These are phyloP conservation scores for Syzygium syzygioides DNA, from an alignment of 441 rosid genomes.

Conservation along the genomic window DNA sequence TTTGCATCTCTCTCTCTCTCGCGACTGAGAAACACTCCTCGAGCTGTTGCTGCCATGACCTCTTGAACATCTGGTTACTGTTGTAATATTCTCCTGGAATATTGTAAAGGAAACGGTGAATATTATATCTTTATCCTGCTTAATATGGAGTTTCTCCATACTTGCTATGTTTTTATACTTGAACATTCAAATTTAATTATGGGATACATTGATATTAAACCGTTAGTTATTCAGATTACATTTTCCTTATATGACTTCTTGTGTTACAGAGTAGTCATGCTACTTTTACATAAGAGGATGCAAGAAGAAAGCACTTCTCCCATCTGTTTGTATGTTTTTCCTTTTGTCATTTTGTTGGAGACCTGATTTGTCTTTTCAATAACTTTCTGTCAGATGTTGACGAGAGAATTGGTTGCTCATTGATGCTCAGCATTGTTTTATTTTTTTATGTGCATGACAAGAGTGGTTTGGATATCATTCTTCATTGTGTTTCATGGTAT, in stretches of 20 bases:
- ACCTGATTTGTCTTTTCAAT: neutral
- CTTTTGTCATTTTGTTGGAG: neutral
- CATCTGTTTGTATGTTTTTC: neutral
- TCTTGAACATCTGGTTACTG: neutral
- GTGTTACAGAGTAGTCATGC: neutral
- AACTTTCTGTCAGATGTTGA: neutral
- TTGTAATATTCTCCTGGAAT: neutral
- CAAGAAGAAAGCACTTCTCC: neutral
- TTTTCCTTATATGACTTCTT: neutral
- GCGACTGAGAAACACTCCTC: neutral
- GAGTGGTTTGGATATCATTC: neutral
- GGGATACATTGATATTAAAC: neutral
- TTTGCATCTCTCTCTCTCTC: neutral
- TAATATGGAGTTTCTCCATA: neutral
- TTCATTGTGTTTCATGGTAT: neutral
- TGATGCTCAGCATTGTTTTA: neutral
- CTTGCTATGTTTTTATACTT: neutral
- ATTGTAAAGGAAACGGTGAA: neutral
- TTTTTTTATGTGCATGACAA: neutral
- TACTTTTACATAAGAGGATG: neutral
- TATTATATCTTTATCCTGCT: neutral
- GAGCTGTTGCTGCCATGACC: neutral
- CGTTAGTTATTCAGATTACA: neutral
- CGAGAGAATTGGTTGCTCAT: neutral
- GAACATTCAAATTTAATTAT: neutral